Evolutionary conservation across 306 rosid genomes (phyloP).

Genomic region (Luffa aegyptiaca): DNA sequence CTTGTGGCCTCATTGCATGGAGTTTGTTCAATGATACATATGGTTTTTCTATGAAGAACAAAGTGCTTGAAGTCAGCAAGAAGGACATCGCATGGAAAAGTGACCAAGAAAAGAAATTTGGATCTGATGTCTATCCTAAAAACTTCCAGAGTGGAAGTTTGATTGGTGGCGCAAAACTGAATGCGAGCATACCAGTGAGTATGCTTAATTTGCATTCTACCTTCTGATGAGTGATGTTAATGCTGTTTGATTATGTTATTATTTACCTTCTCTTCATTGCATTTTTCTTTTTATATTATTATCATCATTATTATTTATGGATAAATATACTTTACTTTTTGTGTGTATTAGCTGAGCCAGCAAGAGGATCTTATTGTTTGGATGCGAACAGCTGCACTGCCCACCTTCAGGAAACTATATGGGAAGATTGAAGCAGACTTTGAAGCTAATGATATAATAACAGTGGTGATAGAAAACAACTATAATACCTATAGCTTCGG

Average conservation of each 20-base stretch:
- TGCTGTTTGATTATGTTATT: neutral
- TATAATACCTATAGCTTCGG: conserved; percentile 71
- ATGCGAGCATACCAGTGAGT: conserved; percentile 60
- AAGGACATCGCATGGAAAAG: conserved; percentile 80
- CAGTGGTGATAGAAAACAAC: conserved; percentile 54
- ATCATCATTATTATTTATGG: neutral
- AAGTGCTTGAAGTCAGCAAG: conserved; percentile 43
- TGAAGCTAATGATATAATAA: conserved; percentile 44
- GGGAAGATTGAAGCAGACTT: conserved; percentile 72
- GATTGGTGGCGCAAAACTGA: conserved; percentile 71
- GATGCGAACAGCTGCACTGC: conserved; percentile 85
- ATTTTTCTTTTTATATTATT: neutral
- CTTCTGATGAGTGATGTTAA: neutral
- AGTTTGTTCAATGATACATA: conserved; percentile 86
- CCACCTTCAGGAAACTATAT: conserved; percentile 73
- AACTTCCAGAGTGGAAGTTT: conserved; percentile 53
- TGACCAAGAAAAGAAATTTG: conserved; percentile 51
- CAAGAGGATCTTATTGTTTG: conserved; percentile 93
- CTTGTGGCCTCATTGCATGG: conserved; percentile 89
- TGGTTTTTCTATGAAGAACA: conserved; percentile 36
- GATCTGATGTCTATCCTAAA: conserved; percentile 65
- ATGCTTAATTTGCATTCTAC: conserved; percentile 4
- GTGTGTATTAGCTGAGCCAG: conserved; percentile 52
- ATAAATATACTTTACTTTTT: conserved; percentile 18
- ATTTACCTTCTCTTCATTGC: neutral